Base-by-base conservation (phyloP, 352 stramenopile genomes). In the Phytophthora sansomeana region DNA sequence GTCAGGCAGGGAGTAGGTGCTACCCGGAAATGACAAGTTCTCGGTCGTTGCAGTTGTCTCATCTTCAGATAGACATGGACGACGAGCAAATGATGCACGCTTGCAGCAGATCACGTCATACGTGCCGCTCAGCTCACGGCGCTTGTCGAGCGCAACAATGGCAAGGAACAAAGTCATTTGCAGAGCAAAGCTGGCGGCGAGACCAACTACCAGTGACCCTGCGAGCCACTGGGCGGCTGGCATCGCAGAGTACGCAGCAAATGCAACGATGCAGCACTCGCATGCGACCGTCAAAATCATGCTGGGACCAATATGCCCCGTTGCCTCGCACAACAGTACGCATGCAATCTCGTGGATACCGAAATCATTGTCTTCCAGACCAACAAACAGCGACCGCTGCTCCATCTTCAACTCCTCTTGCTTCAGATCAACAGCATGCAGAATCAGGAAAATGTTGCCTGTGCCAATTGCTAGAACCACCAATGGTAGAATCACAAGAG, bases 81-180 rank as follows among this genome's bases (percentile, higher is more conserved):
- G 58, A 28, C 61, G 61, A 35, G 56, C 35, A 51, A 61, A 72
- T 9, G 69, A 67, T 7, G 56, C 49, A 5, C 70, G 72, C 14
- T 77, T 70, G 43, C 83, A 91, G 49, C 80, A 91, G 26, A 87
- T 48, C 5, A 91, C 53, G 32, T 91, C 83, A 58, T 86, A 90
- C 33, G 69, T 80, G 14, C 77, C 79, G 13, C 66, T 74, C 6
- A 92, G 46, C 48, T 92, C 83, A 24, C 81, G 81, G 46, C 82
- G 85, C 67, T 91, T 91, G 59, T 92, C 83, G 5, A 93, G 64
- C 21, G 70, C 77, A 10, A 93, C 57, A 30, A 91, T 80, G 6
- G 80, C 62, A 9, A 92, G 42, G 30, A 92, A 79, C 47, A 92
- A 62, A 43, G 85, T 91, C 74, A 92, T 83, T 58, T 92, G 82